Base-by-base conservation (phyloP, 148 eudicot genomes). In the Amaranthus palmeri region DNA sequence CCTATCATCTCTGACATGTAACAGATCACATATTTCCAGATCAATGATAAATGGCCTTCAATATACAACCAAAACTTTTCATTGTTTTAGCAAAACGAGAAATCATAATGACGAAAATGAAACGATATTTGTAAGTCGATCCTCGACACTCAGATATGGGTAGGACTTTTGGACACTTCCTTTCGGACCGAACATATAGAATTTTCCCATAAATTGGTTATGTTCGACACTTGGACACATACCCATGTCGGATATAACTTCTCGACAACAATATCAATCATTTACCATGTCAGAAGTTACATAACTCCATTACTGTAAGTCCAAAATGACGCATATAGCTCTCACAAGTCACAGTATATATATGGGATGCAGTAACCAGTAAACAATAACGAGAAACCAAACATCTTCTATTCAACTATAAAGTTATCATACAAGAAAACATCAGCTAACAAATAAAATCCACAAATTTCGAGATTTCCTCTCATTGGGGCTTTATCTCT, bases 21-120 rank as follows among this genome's bases (percentile, higher is more conserved):
- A 57, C 18, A 69, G 47, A 61, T 3, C 54, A 11, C 78, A 46
- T 71, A 36, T 59, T 68, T 75, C 43, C 42, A 67, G 68, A 54
- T 4, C 47, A 1, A 53, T 36, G 61, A 44, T 76, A 61, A 75
- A 68, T 68, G 78, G 72, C 43, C 68, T 59, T 65, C 61, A 52
- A 61, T 46, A 45, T 49, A 47, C 5, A 40, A 63, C 41, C 47
- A 46, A 58, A 18, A 60, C 44, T 11, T 42, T 67, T 55, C 79
- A 68, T 43, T 40, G 10, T n/a, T 36, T 50, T 36, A 45, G 17
- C 56, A 6, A 9, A 46, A 53, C 53, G 10, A 69, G 42, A 60
- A 43, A 60, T 7, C 36, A 49, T n/a, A 42, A 54, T 65, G n/a
- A 65, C 36, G 65, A 40, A 44, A 73, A 25, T 25, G 36, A 25